Evolutionary conservation across 2,329 filamentous ascomycete genomes (phyloP), one percentile per base, ranked within the genome.

Genomic region (Alternaria sp.): DNA sequence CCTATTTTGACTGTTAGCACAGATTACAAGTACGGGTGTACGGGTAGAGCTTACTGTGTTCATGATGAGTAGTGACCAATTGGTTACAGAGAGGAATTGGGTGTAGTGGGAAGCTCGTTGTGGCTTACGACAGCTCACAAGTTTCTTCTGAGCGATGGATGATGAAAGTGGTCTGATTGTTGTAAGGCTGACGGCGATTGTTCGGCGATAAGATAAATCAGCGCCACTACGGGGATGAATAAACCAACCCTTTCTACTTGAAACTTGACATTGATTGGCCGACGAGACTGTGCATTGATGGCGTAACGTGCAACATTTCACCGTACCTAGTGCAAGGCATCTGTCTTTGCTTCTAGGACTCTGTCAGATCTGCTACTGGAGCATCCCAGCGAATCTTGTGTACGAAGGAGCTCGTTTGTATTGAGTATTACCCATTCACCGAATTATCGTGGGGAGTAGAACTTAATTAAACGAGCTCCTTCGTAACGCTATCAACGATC

Each of bases 1-100:
- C 80, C 83, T 86, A 66, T n/a, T 51, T 51, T 21, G 21, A 34
- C 13, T 34, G 4, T 48, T 36, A 48, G 44, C 10, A 11, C 44
- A 5, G 8, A 34, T 10, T 11, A 48, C 13, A 7, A 13, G 31
- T 5, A 3, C 5, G 5, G 1, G 14, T 3, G 14, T 26, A 8
- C 1, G 1, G 10, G 4, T 10, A 8, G 23, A 41, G 70, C 82
- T 66, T 77, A 84, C 83, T 51, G 83, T 85, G 72, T 85, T 85
- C 83, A 85, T 85, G 57, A 31, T 76, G 21, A 4, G 40, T 29
- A 4, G 23, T 40, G 6, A 13, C 8, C 64, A 40, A 31, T 29
- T 24, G 14, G 28, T 45, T 26, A 29, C 24, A 29, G n/a, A 13
- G 17, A 8, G 10, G n/a, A 53, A 53, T 34, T 36, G 21, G 21